Evolutionary conservation across 306 rosid species (phyloP), one percentile per base, ranked within the genome.

Genomic region (Carpinus viminea): DNA sequence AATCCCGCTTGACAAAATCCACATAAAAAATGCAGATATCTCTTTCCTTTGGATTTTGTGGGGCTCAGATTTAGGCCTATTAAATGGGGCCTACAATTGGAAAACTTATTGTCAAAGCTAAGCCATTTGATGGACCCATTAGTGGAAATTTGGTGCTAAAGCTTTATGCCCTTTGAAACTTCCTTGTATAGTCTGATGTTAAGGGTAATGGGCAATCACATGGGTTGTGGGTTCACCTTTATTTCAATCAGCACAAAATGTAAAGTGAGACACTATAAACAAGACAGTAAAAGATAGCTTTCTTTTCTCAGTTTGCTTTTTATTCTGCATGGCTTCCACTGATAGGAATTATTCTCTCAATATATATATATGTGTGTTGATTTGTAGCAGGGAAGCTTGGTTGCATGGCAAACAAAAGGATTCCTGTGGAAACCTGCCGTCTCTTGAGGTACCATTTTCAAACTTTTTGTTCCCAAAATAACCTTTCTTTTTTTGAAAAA

Each of bases 11-110:
- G 87, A 82, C 78, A 77, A 78, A 80, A 90, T 85, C 88, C 85
- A 72, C 94, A 87, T 80, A 65, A 87, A 88, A 84, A 80, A 78
- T 82, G 60, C 83, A 75, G 79, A 86, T 85, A 87, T 92, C 90
- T 92, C 93, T 90, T 88, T 92, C 94, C 87, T 80, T 81, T 79
- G 85, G 97, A 92, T 92, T 87, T 92, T 88, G 94, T 90, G 93
- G 96, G 93, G 90, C 78, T 82, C 77, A 79, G 60, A 75, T 74
- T 85, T 64, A 83, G 76, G 81, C 41, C 55, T 80, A 76, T 87
- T 72, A 52, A 8, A 78, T 72, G 89, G 89, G 93, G 73, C 87
- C 76, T 62, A 83, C 82, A 65, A 20, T 75, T 78, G 77, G 86
- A 84, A 92, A 88, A 86, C 97, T 87, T 90, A 80, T 84, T 84